These are phyloP conservation scores for Ramichloridium luteum DNA, from an alignment of 2,329 filamentous ascomycete genomes.

Conservation along the genomic window DNA sequence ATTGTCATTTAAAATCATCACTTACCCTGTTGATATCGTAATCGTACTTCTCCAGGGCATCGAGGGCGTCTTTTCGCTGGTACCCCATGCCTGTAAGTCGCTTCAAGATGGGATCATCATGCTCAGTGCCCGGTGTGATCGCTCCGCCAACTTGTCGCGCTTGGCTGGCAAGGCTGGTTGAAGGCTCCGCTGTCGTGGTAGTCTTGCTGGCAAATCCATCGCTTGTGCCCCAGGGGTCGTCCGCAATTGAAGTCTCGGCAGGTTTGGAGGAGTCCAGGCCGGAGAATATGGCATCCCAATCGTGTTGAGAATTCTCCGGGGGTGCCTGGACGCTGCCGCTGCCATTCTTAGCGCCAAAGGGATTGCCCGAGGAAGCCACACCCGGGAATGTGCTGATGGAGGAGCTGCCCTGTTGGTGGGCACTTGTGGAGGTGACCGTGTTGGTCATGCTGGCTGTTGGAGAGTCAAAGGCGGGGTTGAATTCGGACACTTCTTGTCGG, in stretches of 20 bases:
- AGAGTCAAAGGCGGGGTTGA: slow-evolving; percentile 72
- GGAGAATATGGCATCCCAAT: slow-evolving; percentile 93
- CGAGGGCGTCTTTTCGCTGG: slow-evolving; percentile 56
- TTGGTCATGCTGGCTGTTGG: slow-evolving; percentile 38
- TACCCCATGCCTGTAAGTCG: slow-evolving; percentile 86
- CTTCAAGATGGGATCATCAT: slow-evolving; percentile 87
- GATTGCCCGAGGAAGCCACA: slow-evolving; percentile 7
- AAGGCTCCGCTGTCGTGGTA: slow-evolving; percentile 6
- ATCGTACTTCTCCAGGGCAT: slow-evolving; percentile 83
- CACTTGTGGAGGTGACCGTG: slow-evolving; percentile 29
- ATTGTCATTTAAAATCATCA: slow-evolving; percentile 9
- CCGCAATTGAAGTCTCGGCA: slow-evolving; percentile 18
- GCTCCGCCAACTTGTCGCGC: slow-evolving; percentile 46
- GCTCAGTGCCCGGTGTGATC: slow-evolving; percentile 59
- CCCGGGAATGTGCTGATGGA: slow-evolving; percentile 14
- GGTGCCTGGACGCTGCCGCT: slow-evolving; percentile 24
- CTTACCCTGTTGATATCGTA: slow-evolving; percentile 90
- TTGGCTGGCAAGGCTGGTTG: slow-evolving; percentile 8
- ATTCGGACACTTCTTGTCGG: slow-evolving; percentile 54
- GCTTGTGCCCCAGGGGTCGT: slow-evolving; percentile 19
- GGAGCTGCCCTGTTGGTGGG: slow-evolving; percentile 13
- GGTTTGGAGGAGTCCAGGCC: slow-evolving; percentile 48
- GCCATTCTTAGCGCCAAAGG: slow-evolving; percentile 9
- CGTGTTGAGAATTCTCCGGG: slow-evolving; percentile 44
- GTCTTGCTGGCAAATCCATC: slow-evolving; percentile 6